Evolutionary conservation across 2,329 filamentous ascomycete species (phyloP).

Genomic region (Paecilomyces niveus): DNA sequence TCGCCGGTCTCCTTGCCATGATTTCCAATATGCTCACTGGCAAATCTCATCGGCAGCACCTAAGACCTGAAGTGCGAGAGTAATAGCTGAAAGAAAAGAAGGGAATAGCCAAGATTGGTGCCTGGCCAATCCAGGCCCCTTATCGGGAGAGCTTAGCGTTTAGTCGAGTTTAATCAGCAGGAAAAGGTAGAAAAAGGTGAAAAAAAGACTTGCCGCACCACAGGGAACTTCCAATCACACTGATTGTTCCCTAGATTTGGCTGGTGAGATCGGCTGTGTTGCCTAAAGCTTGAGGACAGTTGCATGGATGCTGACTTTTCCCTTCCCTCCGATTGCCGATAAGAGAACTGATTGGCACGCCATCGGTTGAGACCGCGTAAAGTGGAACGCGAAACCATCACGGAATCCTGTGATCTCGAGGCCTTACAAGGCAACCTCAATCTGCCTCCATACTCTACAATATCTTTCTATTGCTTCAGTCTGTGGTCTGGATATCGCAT

Average conservation of each 20-base stretch:
- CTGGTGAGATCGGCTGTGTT: background rate
- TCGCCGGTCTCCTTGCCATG: background rate
- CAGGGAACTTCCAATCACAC: background rate
- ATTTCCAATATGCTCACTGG: background rate
- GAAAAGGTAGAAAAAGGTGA: background rate
- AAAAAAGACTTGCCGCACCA: background rate
- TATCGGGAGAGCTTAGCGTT: background rate
- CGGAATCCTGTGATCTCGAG: slow-evolving; percentile 25
- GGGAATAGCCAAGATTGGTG: background rate
- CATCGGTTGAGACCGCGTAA: slow-evolving; percentile 21
- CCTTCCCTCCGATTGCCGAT: background rate
- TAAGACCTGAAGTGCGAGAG: background rate
- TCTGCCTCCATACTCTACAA: background rate
- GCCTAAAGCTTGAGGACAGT: background rate
- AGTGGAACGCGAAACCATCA: slow-evolving; percentile 36
- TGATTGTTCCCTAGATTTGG: background rate
- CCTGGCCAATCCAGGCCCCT: background rate
- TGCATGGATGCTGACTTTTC: background rate
- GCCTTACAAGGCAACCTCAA: background rate
- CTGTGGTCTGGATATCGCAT: background rate
- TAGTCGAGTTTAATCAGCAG: background rate
- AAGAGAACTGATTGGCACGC: background rate
- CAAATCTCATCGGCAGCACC: background rate
- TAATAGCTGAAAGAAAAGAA: background rate
- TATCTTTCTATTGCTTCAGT: background rate